A percentile compares a stretch with the other conserved stretches of the same genome.
These are phyloP conservation scores for Gentiana macrophylla DNA, from an alignment of 257 asterid genomes.

Conservation along the genomic window DNA sequence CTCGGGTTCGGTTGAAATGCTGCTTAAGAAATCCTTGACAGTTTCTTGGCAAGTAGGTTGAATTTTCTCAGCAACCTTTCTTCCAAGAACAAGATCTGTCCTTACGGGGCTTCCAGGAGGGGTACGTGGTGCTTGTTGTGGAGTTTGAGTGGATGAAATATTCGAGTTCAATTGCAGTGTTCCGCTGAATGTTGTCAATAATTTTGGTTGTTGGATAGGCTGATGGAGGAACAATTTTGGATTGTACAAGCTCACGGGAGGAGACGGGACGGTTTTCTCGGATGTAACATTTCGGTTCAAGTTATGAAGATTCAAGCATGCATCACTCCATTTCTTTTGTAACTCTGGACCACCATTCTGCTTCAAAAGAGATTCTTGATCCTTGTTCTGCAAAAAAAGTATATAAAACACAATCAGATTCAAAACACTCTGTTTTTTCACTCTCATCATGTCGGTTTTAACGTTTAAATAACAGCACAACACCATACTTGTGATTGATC, in stretches of 20 bases:
- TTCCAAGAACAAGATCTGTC: slow-evolving; percentile 76
- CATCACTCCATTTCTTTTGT: slow-evolving; percentile 67
- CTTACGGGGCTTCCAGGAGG: slow-evolving; percentile 64
- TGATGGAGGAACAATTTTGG: slow-evolving; percentile 39
- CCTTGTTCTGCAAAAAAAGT: slow-evolving; percentile 35
- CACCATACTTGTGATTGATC: slow-evolving; percentile 39
- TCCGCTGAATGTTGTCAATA: slow-evolving; percentile 31
- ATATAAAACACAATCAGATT: not conserved
- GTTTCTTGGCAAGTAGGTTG: slow-evolving; percentile 27
- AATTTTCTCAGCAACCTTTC: slow-evolving; percentile 26
- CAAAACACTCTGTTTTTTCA: not conserved
- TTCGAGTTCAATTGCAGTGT: slow-evolving; percentile 40
- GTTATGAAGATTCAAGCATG: slow-evolving; percentile 12
- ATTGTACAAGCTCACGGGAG: slow-evolving; percentile 30
- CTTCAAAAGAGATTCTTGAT: slow-evolving; percentile 36
- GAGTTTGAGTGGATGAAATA: slow-evolving; percentile 6
- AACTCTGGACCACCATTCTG: slow-evolving; percentile 46
- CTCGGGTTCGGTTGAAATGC: slow-evolving; percentile 56
- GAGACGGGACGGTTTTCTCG: slow-evolving; percentile 24
- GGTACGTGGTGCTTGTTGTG: slow-evolving; percentile 16
- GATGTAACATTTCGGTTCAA: slow-evolving; percentile 35
- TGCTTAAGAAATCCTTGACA: slow-evolving; percentile 52
- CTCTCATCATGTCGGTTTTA: not conserved
- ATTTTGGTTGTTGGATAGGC: slow-evolving; percentile 50
- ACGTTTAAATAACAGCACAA: not conserved